Conservation (phyloP, 352 stramenopile species). For the Peronospora destructor region DNA sequence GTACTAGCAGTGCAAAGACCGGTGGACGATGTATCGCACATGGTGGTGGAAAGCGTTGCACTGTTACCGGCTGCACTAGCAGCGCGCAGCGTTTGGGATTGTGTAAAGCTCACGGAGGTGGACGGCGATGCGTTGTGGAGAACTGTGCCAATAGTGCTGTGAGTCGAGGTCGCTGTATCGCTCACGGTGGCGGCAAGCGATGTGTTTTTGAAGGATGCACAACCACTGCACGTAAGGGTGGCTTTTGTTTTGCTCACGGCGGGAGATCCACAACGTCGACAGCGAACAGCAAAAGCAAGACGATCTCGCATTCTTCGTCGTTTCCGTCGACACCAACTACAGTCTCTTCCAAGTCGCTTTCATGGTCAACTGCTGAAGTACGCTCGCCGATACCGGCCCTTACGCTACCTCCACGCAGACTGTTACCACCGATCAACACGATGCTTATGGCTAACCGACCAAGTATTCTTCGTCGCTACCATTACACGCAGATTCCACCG, state of each 20-base stretch:
- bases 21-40: conserved; percentile 78
- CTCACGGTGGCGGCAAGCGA: conserved; percentile 75
- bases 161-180: conserved; percentile 77
- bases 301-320: conserved; percentile 6
- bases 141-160: conserved; percentile 73
- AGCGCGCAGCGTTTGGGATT: conserved; percentile 76
- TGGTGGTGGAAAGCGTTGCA: conserved; percentile 77
- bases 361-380: conserved; percentile 11
- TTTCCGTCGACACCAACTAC: conserved; percentile 11
- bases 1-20: conserved; percentile 78
- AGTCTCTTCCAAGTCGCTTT: conserved; percentile 4
- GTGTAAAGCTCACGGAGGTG: conserved; percentile 82
- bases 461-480: conserved; percentile 12
- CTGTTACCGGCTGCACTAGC: conserved; percentile 57
- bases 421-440: conserved; percentile 26
- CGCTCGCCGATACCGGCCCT: conserved; percentile 26
- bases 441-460: conserved; percentile 28
- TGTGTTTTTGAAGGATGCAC: conserved; percentile 66
- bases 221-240: conserved; percentile 73
- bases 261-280: conserved; percentile 27
- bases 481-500: conserved; percentile 22
- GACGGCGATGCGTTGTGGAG: conserved; percentile 59
- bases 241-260: conserved; percentile 79
- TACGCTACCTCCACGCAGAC: conserved; percentile 19
- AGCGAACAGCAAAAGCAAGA: conserved; percentile 15